Percentiles rank a stretch among this genome's conserved stretches.
phyloP scores from a whole-genome alignment of 2,329 filamentous ascomycete species.

The Alternaria triticimaculans region DNA sequence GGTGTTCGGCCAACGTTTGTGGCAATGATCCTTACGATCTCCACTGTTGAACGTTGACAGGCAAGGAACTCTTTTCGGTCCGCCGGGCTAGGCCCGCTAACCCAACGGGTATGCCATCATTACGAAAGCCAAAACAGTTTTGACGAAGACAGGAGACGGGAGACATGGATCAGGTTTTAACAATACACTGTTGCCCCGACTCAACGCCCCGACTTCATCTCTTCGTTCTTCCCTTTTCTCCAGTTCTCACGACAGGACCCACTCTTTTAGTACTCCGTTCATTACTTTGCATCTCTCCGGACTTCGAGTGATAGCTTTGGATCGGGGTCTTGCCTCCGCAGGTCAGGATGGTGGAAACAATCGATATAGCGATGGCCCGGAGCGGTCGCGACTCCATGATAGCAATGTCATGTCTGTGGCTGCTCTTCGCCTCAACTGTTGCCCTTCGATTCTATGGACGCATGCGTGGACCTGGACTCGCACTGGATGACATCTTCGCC shows the following conservation, averaged over 20 bases:
- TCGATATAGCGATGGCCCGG: conserved; percentile 21
- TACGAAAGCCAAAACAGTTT: background rate
- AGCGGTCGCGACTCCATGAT: conserved; percentile 27
- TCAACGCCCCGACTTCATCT: background rate
- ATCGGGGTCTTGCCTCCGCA: background rate
- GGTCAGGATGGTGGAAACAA: conserved; percentile 11
- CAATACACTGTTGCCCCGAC: background rate
- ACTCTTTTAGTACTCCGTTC: background rate
- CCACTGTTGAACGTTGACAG: conserved; percentile 4
- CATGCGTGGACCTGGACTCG: conserved; percentile 23
- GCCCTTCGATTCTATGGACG: conserved; percentile 22
- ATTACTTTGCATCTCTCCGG: background rate
- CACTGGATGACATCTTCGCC: conserved; percentile 26
- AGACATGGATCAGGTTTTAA: conserved; percentile 4
- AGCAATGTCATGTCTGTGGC: conserved; percentile 26
- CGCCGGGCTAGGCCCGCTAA: background rate
- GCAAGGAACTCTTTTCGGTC: background rate
- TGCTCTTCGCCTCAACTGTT: conserved; percentile 19
- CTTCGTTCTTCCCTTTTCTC: background rate
- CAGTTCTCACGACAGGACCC: conserved; percentile 1
- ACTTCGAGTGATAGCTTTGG: background rate
- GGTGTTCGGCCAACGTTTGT: background rate
- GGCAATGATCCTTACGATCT: conserved; percentile 1
- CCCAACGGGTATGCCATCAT: conserved; percentile 1
- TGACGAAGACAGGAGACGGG: background rate